A percentile compares a stretch with the other conserved stretches of the same genome.
phyloP scores from a whole-genome alignment of 2,329 filamentous ascomycete genomes.

The Pyricularia sp. region DNA sequence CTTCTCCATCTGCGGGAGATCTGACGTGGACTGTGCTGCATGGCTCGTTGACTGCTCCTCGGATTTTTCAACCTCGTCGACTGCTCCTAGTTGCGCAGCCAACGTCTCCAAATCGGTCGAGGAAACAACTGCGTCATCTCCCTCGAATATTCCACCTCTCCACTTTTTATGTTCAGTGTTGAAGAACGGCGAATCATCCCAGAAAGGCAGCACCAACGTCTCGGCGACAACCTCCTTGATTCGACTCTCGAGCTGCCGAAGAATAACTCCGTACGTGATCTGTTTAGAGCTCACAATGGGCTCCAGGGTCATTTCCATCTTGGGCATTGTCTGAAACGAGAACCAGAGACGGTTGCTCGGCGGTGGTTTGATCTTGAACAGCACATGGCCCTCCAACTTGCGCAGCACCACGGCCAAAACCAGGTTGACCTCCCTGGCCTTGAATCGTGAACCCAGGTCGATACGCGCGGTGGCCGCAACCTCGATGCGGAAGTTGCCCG shows the following conservation, averaged over 20 bases:
- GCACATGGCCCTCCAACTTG: constrained; percentile 72
- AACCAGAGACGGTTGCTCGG: constrained; percentile 97
- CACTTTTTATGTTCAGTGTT: constrained; percentile 68
- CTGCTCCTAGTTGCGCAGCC: constrained; percentile 32
- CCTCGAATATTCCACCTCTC: constrained; percentile 74
- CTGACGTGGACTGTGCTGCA: constrained; percentile 14
- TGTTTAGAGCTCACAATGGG: constrained; percentile 92
- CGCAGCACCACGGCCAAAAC: constrained; percentile 79
- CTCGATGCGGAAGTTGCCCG: constrained; percentile 80
- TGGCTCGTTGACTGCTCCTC: constrained; percentile 28
- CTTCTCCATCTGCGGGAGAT: constrained; percentile 43
- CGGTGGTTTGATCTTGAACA: constrained; percentile 85
- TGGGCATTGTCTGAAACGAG: constrained; percentile 86
- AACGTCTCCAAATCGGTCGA: constrained; percentile 24
- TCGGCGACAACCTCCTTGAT: constrained; percentile 93
- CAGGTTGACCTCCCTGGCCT: constrained; percentile 80
- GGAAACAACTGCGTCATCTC: constrained; percentile 36
- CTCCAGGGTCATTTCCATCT: constrained; percentile 89
- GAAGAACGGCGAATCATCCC: constrained; percentile 92
- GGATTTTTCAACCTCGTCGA: constrained; percentile 34
- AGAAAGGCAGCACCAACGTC: constrained; percentile 84
- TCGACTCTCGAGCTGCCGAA: constrained; percentile 86
- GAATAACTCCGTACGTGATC: constrained; percentile 87
- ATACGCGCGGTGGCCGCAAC: constrained; percentile 89
- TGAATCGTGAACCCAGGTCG: constrained; percentile 81